Evolutionary conservation across 345 rosid genomes (phyloP), one percentile per base, ranked within the genome.

Genomic region (Trapa bicornis): DNA sequence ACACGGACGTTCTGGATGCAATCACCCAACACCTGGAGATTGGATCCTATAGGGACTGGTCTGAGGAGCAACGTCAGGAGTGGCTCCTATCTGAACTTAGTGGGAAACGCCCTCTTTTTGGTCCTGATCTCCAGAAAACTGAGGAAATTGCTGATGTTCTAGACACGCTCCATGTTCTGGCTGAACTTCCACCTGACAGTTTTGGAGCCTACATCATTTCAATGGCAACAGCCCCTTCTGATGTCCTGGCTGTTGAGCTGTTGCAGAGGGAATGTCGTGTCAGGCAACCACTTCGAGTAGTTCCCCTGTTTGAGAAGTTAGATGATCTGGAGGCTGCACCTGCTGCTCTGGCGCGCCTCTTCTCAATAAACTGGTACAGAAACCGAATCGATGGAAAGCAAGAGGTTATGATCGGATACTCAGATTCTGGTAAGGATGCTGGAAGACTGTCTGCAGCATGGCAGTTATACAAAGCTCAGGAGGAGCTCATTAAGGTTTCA

Each of bases 321-420:
- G 99, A 91, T 47, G 99, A 94, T 84, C 83, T 94, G 12, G 97
- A 94, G 75, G 92, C 91, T 37, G 99, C 99, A 71, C 99, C 99
- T 74, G 96, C 96, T 61, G 97, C 99, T 68, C 70, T 94, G 77
- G 76, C 93, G 35, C 77, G 96, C 45, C 97, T 94, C 64, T 94
- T 94, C 76, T 94, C 99, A 11, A 63, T 94, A 53, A 91, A 94
- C 58, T 94, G 99, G 99, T 94, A 94, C 70, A 89, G 82, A 73
- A 73, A 94, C 69, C 88, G 83, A 57, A 91, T 94, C 64, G 78
- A 94, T 69, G 99, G 99, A 60, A 91, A 89, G 74, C 99, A 94
- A 75, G 99, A 94, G 76, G 99, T 94, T 74, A 94, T 94, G 99
- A 91, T 94, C 35, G 99, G 99, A 60, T 94, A 94, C 77, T 94